A percentile compares a stretch with the other conserved stretches of the same genome.
phyloP scores from a whole-genome alignment of 2,329 filamentous ascomycete genomes.

The Ciborinia camelliae region DNA sequence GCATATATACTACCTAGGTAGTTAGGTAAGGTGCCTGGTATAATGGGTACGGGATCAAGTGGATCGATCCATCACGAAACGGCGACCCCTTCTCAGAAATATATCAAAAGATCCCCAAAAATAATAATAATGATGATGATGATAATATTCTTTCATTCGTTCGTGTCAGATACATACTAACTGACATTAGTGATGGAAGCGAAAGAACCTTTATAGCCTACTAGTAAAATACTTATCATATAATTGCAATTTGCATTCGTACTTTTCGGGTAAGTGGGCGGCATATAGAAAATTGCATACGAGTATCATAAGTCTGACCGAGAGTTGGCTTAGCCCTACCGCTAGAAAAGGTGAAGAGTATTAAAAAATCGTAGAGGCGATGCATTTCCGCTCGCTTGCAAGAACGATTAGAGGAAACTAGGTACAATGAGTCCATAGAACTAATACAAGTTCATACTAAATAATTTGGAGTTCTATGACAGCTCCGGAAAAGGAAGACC shows the following conservation, averaged over 20 bases:
- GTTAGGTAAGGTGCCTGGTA: background rate
- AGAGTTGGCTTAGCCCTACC: background rate
- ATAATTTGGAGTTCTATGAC: background rate
- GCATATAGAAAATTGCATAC: too few relatives aligned
- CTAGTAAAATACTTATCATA: too few relatives aligned
- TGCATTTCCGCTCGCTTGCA: background rate
- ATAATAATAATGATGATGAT: too few relatives aligned
- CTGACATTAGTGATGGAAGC: too few relatives aligned
- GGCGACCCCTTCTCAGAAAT: background rate
- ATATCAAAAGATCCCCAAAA: conserved; percentile 6
- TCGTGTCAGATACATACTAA: too few relatives aligned
- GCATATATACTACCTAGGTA: background rate
- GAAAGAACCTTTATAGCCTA: too few relatives aligned
- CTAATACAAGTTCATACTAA: background rate
- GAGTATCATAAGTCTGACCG: background rate
- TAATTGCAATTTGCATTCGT: background rate
- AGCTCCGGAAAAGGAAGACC: background rate
- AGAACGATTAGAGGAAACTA: background rate
- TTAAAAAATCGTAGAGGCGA: background rate
- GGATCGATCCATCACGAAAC: background rate
- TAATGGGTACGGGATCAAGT: background rate
- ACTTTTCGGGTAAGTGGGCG: too few relatives aligned
- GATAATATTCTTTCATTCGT: background rate
- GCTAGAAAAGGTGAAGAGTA: background rate
- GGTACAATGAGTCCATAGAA: background rate